Evolutionary conservation across 192 early-diverging fungal genomes (phyloP), one percentile per base, ranked within the genome.

Genomic region (Cetraspora pellucida): DNA sequence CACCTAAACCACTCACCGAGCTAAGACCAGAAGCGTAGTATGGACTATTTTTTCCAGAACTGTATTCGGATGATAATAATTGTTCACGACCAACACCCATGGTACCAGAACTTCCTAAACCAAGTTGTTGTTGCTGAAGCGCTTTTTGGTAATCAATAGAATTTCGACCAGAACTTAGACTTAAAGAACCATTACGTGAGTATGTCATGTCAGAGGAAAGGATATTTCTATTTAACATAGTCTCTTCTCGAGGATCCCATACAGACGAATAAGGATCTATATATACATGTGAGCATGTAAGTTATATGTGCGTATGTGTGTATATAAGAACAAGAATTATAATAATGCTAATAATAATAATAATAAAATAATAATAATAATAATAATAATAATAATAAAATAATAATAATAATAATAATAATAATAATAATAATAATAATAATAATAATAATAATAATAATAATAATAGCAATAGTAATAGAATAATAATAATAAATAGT

Each of bases 111-210:
- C 79, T 81, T 16, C 79, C 63, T 68, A 75, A 68, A 19, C 81
- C 60, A 25, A 71, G 58, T 50, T 80, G 80, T 69, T 80, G 81
- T 52, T 84, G 84, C 50, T 85, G 84, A 58, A 85, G 67, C 0
- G 81, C 78, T 67, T 82, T 85, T n/a, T 75, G 77, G 57, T 82
- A 85, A 43, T 85, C 83, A 21, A 77, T 75, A 4, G 80, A 72
- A 17, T 78, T 44, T 30, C 72, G 54, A 11, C 49, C 30, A 14
- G 77, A 64, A 64, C 50, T 78, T 54, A 78, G 45, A 44, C 71
- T 44, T 7, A 73, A 54, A 61, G 71, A 74, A 46, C 25, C 65
- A 54, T 11, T 37, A 17, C 77, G 71, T 23, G 28, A 23, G 37
- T 78, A 78, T 50, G 77, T 16, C n/a, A 75, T 28, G 30, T 78